phyloP scores from a whole-genome alignment of 192 early-diverging fungal genomes.

The Geranomyces variabilis region DNA sequence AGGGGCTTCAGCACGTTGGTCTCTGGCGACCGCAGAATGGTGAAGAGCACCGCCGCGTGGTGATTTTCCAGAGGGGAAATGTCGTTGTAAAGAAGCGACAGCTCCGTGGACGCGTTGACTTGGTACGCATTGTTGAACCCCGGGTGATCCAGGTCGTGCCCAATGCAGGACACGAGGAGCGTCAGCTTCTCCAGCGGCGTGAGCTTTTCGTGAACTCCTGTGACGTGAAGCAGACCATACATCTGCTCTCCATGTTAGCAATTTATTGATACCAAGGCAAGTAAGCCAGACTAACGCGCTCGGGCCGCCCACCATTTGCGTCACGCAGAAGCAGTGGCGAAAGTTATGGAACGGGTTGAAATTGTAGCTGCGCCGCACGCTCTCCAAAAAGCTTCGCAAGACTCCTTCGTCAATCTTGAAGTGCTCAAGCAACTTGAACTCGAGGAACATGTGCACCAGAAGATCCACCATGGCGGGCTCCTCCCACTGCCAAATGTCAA shows the following conservation, averaged over 20 bases:
- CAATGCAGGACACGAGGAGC: constrained; percentile 39
- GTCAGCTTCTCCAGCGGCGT: constrained; percentile 46
- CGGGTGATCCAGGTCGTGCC: constrained; percentile 52
- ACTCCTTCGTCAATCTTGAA: constrained; percentile 48
- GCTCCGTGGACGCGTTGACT: constrained; percentile 51
- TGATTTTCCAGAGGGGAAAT: constrained; percentile 58
- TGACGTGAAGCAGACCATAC: constrained; percentile 50
- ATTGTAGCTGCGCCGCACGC: constrained; percentile 47
- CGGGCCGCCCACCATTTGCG: constrained; percentile 56
- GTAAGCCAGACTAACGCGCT: too few species aligned
- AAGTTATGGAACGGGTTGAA: constrained; percentile 60
- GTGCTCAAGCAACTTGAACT: constrained; percentile 43
- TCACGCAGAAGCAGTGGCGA: constrained; percentile 58
- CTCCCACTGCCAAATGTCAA: constrained; percentile 52
- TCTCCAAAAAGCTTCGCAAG: constrained; percentile 42
- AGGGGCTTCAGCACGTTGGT: constrained; percentile 45
- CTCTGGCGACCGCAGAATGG: constrained; percentile 43
- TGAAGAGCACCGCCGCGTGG: constrained; percentile 54
- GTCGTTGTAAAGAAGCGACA: constrained; percentile 61
- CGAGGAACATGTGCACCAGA: constrained; percentile 48
- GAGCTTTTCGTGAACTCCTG: constrained; percentile 38
- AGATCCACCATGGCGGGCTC: constrained; percentile 47
- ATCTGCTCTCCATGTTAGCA: constrained; percentile 28
- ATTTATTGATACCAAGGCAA: too few species aligned
- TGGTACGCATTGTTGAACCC: constrained; percentile 61